Percentiles rank a stretch among this genome's conserved stretches.
These are phyloP conservation scores for Liriodendron chinense DNA, from an alignment of 164 flowering plant species.

Conservation along the genomic window DNA sequence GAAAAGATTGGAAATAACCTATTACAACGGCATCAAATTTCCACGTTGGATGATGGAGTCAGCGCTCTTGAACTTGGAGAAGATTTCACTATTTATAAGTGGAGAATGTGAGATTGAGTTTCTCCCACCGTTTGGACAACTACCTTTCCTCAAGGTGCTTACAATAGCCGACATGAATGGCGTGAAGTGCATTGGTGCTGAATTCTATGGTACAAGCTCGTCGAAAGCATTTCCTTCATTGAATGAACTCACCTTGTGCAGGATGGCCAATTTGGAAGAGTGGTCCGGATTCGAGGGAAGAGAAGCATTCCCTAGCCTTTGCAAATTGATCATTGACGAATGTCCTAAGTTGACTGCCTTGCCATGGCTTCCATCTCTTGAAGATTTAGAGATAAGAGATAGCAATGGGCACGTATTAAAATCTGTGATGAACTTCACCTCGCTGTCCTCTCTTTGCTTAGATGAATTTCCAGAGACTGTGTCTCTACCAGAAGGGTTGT, in stretches of 20 bases:
- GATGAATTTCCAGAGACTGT: background rate
- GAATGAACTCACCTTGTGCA: background rate
- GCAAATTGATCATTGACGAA: background rate
- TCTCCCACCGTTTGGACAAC: background rate
- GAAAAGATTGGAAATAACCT: background rate
- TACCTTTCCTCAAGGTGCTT: background rate
- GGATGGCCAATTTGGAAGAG: background rate
- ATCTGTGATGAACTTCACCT: background rate
- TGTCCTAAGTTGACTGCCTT: background rate
- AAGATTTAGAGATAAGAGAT: background rate
- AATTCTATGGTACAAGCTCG: background rate
- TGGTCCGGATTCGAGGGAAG: background rate
- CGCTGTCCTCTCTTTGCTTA: background rate
- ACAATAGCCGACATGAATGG: background rate
- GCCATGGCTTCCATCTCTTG: background rate
- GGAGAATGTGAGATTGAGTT: background rate
- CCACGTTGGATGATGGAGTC: constrained; percentile 7
- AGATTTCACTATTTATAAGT: background rate
- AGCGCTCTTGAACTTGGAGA: background rate
- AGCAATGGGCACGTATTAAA: background rate
- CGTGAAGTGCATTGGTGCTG: background rate
- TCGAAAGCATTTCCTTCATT: background rate
- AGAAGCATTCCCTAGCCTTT: background rate
- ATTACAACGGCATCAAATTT: background rate
- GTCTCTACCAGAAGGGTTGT: constrained; percentile 3